Conservation (phyloP, 805 yeast species). For the Isabelozyma rhagii region DNA sequence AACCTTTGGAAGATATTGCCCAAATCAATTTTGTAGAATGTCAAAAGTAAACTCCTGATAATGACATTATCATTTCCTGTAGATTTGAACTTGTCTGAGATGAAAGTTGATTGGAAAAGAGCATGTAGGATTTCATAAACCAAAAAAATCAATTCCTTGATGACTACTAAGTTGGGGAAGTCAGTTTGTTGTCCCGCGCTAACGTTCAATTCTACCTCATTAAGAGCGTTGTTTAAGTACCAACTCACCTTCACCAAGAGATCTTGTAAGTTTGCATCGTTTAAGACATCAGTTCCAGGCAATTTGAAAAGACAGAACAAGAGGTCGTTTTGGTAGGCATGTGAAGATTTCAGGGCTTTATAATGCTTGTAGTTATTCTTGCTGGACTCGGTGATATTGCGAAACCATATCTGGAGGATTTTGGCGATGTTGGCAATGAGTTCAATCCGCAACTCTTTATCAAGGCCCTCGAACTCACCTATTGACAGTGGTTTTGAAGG, state of each 20-base stretch:
- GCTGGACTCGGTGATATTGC: slow-evolving; percentile 7
- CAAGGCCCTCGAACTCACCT: slow-evolving; percentile 13
- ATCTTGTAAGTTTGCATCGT: slow-evolving; percentile 9
- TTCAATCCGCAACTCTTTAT: slow-evolving; percentile 17
- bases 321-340: slow-evolving; percentile 5
- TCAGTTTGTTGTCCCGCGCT: background rate
- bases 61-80: slow-evolving; percentile 12
- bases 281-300: slow-evolving; percentile 13
- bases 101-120: slow-evolving; percentile 12
- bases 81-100: slow-evolving; percentile 8
- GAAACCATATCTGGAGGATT: slow-evolving; percentile 21
- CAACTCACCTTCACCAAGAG: slow-evolving; percentile 15
- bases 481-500: background rate
- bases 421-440: slow-evolving; percentile 19
- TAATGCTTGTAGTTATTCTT: background rate
- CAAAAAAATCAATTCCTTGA: slow-evolving; percentile 24
- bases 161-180: slow-evolving; percentile 11
- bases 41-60: slow-evolving; percentile 17
- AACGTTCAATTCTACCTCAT: slow-evolving; percentile 6
- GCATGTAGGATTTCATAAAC: slow-evolving; percentile 22
- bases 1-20: slow-evolving; percentile 14
- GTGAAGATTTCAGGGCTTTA: background rate
- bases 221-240: slow-evolving; percentile 12
- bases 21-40: slow-evolving; percentile 22
- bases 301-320: slow-evolving; percentile 14